These are phyloP conservation scores for Phytophthora sojae DNA, from an alignment of 352 stramenopile species.

Conservation along the genomic window DNA sequence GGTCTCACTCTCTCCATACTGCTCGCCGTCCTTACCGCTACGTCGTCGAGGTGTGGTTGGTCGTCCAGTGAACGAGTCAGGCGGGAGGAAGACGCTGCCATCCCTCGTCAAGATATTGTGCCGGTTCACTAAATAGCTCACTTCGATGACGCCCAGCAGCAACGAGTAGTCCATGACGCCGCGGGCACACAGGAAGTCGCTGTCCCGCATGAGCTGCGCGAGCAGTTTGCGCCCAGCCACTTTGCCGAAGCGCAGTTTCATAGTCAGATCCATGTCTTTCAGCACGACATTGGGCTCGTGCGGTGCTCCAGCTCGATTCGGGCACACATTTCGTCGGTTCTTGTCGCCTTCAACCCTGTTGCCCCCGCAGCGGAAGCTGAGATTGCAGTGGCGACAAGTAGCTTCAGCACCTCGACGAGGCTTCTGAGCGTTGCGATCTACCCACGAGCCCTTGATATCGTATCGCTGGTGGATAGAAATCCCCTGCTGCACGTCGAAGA, in stretches of 20 bases:
- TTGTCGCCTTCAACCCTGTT: conserved; percentile 22
- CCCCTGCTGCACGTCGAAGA: conserved; percentile 84
- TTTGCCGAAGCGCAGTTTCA: conserved; percentile 72
- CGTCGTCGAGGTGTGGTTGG: conserved; percentile 12
- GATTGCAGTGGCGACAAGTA: conserved; percentile 77
- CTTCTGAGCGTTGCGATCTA: conserved; percentile 80
- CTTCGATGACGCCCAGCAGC: conserved; percentile 79
- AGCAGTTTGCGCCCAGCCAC: conserved; percentile 50
- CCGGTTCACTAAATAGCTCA: conserved; percentile 78
- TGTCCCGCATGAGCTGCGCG: conserved; percentile 75
- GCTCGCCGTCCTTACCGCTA: conserved; percentile 16
- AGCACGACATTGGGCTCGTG: conserved; percentile 82
- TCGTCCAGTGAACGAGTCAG: conserved; percentile 19
- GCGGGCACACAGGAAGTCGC: conserved; percentile 68
- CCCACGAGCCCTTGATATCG: conserved; percentile 90
- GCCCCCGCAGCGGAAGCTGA: conserved; percentile 64
- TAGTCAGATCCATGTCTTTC: conserved; percentile 86
- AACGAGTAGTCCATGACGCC: conserved; percentile 91
- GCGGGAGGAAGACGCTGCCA: conserved; percentile 56
- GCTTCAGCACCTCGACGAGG: conserved; percentile 59
- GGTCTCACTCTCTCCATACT: conserved; percentile 21
- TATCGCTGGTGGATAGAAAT: conserved; percentile 85
- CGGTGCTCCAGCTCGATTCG: conserved; percentile 56
- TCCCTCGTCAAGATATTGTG: conserved; percentile 75
- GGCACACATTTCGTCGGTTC: conserved; percentile 55